A percentile compares a stretch with the other conserved stretches of the same genome.
Conservation (phyloP, 768 basidiomycete species). For the Russula brevipes region DNA sequence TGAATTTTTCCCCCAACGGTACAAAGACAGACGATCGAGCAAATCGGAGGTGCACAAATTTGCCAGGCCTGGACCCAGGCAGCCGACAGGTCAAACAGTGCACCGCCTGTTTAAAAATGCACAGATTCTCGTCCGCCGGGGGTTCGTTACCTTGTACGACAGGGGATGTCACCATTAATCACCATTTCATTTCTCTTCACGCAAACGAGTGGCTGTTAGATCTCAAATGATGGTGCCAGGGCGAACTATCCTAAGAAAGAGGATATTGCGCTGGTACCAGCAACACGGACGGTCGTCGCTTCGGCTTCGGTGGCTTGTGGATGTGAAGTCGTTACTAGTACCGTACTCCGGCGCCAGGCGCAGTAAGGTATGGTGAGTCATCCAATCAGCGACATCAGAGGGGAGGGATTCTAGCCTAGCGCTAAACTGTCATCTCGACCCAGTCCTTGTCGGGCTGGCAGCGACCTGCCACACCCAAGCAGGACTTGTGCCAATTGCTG, state of each 20-base stretch:
- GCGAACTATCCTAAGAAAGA: neutral
- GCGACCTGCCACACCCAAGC: too few relatives aligned
- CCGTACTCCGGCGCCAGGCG: neutral
- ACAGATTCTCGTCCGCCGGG: neutral
- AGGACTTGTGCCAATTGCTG: neutral
- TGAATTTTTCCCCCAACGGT: neutral
- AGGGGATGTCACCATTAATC: neutral
- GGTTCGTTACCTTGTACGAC: neutral
- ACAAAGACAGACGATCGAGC: too few relatives aligned
- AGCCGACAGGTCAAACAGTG: neutral
- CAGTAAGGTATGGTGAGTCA: conserved; percentile 8
- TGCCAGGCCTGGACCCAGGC: neutral
- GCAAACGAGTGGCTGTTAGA: neutral
- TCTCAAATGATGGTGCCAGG: neutral
- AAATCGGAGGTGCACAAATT: too few relatives aligned
- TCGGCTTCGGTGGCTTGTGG: neutral
- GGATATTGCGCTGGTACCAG: neutral
- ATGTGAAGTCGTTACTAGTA: neutral
- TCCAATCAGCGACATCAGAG: neutral
- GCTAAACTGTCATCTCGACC: conserved; percentile 1
- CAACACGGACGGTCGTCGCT: neutral
- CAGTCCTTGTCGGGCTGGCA: neutral
- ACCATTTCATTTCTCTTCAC: neutral
- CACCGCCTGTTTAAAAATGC: neutral
- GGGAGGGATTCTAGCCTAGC: neutral